These are phyloP conservation scores for Lodderomyces elongisporus DNA, from an alignment of 1,139 yeast species.

Conservation along the genomic window DNA sequence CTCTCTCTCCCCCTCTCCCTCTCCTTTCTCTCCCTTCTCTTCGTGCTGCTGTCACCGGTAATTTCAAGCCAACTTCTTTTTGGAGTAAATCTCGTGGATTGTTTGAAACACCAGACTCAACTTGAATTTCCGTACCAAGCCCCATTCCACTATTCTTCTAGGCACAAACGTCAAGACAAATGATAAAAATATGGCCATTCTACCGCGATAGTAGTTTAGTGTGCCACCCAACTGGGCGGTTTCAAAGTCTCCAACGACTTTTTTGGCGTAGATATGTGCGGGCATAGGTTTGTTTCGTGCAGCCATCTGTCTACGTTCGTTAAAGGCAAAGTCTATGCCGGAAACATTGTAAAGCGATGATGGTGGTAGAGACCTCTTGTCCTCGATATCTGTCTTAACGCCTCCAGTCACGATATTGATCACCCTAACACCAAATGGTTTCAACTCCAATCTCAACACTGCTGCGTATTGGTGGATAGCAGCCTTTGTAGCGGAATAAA, in stretches of 20 bases:
- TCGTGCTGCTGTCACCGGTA: no score
- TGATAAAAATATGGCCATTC: slow-evolving; percentile 38
- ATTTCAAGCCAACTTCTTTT: no score
- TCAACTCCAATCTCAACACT: slow-evolving; percentile 58
- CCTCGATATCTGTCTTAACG: slow-evolving; percentile 58
- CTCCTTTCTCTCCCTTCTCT: no score
- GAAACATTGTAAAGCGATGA: slow-evolving; percentile 52
- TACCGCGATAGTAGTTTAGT: slow-evolving; percentile 51
- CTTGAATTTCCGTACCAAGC: slow-evolving; percentile 45
- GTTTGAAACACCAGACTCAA: slow-evolving; percentile 31
- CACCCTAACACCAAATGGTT: slow-evolving; percentile 70
- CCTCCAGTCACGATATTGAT: slow-evolving; percentile 46
- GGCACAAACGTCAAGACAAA: slow-evolving; percentile 37
- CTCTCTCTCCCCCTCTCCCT: no score
- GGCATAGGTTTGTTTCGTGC: slow-evolving; percentile 54
- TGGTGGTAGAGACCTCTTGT: slow-evolving; percentile 48
- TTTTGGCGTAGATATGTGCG: slow-evolving; percentile 51
- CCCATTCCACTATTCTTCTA: slow-evolving; percentile 42
- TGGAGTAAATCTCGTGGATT: no score
- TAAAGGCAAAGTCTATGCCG: slow-evolving; percentile 44
- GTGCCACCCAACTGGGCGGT: slow-evolving; percentile 36
- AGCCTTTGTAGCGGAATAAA: slow-evolving; percentile 69
- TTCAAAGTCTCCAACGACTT: slow-evolving; percentile 49
- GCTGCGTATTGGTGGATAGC: slow-evolving; percentile 70
- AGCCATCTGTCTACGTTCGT: slow-evolving; percentile 57